Evolutionary conservation across 2,329 filamentous ascomycete species (phyloP), one percentile per base, ranked within the genome.

Genomic region (Geoglossum cookeanum): DNA sequence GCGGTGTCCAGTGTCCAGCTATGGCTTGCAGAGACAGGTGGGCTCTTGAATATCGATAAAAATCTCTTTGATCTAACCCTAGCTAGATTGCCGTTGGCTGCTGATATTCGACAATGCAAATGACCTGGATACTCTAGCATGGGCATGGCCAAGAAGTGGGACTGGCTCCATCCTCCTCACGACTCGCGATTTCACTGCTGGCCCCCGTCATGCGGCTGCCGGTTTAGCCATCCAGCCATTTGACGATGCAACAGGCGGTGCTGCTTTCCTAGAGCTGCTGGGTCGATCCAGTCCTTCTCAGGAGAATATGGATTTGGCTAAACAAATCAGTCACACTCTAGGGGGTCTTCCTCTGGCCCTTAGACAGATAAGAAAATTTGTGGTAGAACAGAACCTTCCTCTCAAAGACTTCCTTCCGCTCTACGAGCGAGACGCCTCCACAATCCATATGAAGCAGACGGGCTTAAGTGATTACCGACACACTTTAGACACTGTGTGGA

Each of bases 31-130:
- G 45, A 49, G 7, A 49, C 45, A 13, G 5, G 45, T 49, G 45
- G 60, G 56, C 62, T 68, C 17, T 42, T 66, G n/a, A 58, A 67
- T 15, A 4, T 67, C 57, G 66, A 68, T 52, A 65, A 67, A 49
- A 7, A 32, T 15, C 17, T 29, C 29, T 29, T 17, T 5, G 29
- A 15, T 15, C 13, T 27, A 29, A 5, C 22, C 45, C 17, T 9
- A 32, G 22, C 9, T 15, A 49, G 45, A 17, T 17, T 49, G 45
- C 13, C 45, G 45, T 6, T 49, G 45, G 45, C 45, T 49, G 8
- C n/a, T 49, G 7, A 17, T 49, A 8, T 49, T 49, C n/a, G 45
- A 49, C n/a, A 49, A 49, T 55, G 65, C 61, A 7, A 65, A 66
- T 51, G 63, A 67, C 42, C 55, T 64, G 3, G 57, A 61, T 13